phyloP scores from a whole-genome alignment of 2,329 filamentous ascomycete species.

The Fusarium haematococcum region DNA sequence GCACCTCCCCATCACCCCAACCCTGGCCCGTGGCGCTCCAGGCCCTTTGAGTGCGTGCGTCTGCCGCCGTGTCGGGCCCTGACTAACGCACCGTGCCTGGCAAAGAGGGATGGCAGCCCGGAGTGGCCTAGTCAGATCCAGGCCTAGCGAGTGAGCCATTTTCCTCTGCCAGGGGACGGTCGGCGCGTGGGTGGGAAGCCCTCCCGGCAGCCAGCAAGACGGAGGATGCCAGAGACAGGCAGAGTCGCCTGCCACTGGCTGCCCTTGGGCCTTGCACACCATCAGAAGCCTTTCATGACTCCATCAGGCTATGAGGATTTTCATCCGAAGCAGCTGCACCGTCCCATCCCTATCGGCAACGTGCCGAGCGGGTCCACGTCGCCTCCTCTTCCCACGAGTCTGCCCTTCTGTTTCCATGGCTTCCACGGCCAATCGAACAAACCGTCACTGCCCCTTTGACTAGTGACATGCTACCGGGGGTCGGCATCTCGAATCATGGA shows the following conservation, averaged over 20 bases:
- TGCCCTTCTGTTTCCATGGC: background rate
- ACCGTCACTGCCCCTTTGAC: constrained; percentile 16
- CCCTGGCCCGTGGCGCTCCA: constrained; percentile 8
- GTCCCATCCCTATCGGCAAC: constrained; percentile 31
- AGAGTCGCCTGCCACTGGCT: constrained; percentile 18
- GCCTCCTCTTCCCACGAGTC: constrained; percentile 5
- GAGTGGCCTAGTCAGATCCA: constrained; percentile 20
- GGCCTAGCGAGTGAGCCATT: constrained; percentile 41
- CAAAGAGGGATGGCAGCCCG: constrained; percentile 18
- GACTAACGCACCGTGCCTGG: constrained; percentile 46
- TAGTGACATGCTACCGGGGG: constrained; percentile 28
- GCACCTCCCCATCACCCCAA: constrained; percentile 17
- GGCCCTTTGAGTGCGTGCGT: constrained; percentile 43
- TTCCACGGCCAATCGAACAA: background rate
- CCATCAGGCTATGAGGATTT: constrained; percentile 15
- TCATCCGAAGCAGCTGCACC: constrained; percentile 16
- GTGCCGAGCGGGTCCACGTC: constrained; percentile 35
- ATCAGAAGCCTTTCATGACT: background rate
- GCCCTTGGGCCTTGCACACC: constrained; percentile 28
- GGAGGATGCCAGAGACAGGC: constrained; percentile 8
- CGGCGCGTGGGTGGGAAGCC: background rate
- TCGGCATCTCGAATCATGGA: constrained; percentile 40
- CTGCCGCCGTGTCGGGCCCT: constrained; percentile 38
- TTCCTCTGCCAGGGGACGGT: constrained; percentile 27
- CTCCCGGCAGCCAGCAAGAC: background rate